Evolutionary conservation across 257 asterid genomes (phyloP).

Genomic region (Capsicum rhomboideum): DNA sequence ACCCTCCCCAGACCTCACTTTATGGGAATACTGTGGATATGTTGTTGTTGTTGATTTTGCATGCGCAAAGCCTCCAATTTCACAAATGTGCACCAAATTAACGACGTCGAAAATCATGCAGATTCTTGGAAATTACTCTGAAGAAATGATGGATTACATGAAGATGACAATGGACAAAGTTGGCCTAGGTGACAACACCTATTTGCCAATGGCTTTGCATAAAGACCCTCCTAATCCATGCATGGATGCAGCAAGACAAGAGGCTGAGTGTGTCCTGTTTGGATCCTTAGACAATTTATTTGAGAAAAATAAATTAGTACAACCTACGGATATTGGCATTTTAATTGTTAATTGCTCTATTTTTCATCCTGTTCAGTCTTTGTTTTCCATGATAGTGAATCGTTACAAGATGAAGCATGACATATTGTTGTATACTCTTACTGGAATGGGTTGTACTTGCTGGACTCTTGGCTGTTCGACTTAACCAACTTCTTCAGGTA

Average conservation of each 20-base stretch:
- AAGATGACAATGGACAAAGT: slow-evolving; percentile 29
- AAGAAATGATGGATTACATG: background rate
- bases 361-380: slow-evolving; percentile 38
- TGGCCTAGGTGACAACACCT: slow-evolving; percentile 39
- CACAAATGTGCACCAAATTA: background rate
- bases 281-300: slow-evolving; percentile 28
- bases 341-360: slow-evolving; percentile 39
- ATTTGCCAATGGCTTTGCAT: slow-evolving; percentile 26
- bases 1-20: too few species aligned
- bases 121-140: background rate
- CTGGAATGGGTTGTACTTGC: slow-evolving; percentile 51
- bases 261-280: slow-evolving; percentile 34
- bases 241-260: slow-evolving; percentile 30
- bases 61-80: too few species aligned
- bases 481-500: slow-evolving; percentile 23
- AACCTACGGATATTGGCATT: slow-evolving; percentile 28
- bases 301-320: slow-evolving; percentile 12
- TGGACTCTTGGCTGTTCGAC: slow-evolving; percentile 34
- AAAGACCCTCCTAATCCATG: slow-evolving; percentile 16
- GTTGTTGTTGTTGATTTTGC: too few species aligned
- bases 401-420: slow-evolving; percentile 25
- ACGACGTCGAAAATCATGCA: background rate
- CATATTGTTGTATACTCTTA: slow-evolving; percentile 24
- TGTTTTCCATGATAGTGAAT: slow-evolving; percentile 33
- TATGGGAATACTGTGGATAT: too few species aligned